Evolutionary conservation across 2,329 filamentous ascomycete species (phyloP), one percentile per base, ranked within the genome.

Genomic region (Zopfia rhizophila): DNA sequence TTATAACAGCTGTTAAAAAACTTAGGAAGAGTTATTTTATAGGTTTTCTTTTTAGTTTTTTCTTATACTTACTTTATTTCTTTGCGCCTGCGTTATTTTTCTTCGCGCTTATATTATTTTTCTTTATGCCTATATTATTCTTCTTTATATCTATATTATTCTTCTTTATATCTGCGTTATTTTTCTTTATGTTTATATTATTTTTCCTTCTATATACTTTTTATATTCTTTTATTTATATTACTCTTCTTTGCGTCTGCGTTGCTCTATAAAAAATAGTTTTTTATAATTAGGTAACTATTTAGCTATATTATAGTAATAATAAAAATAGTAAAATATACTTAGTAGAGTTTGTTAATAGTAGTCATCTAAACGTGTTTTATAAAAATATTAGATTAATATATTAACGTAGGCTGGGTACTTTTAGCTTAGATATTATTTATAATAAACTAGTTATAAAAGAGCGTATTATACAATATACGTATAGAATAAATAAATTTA

Each of bases 121-220:
- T 37, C 24, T 31, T 39, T 27, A 11, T 38, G 47, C n/a, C n/a
- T 14, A 17, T 13, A 42, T 21, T 46, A n/a, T 14, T 13, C 43
- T 23, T 24, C 41, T 37, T 55, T 43, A 25, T 36, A 49, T 33
- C 40, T 55, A 38, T 38, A 38, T 51, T 43, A 43, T 47, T 51
- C 48, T 25, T 47, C 33, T 17, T 35, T 19, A 22, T 29, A 40
- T 33, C 25, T 21, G 27, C 23, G 31, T 36, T 44, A 23, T 14
- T n/a, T n/a, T 49, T 45, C 39, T n/a, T n/a, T n/a, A n/a, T n/a
- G n/a, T n/a, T n/a, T n/a, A n/a, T n/a, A n/a, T n/a, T n/a, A n/a
- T n/a, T n/a, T n/a, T n/a, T n/a, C n/a, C n/a, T n/a, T n/a, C n/a
- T n/a, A n/a, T n/a, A n/a, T n/a, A n/a, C n/a, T n/a, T n/a, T n/a